phyloP scores from a whole-genome alignment of 2,329 filamentous ascomycete genomes.

The Colletotrichum eleusines region DNA sequence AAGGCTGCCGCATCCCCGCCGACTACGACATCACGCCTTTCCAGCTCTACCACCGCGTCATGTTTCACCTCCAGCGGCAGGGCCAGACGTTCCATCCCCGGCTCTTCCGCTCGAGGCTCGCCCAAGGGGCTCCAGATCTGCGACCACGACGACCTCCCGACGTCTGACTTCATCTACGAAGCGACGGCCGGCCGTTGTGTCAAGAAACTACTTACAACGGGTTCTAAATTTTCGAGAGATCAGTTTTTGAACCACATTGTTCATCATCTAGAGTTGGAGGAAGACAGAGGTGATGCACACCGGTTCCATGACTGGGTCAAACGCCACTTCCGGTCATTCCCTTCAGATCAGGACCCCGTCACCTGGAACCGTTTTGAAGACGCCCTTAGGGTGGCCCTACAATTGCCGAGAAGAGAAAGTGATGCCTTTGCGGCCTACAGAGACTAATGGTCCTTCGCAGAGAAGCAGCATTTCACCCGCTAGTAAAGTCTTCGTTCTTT shows the following conservation, averaged over 20 bases:
- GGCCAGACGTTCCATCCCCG: not conserved
- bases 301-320: not conserved
- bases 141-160: not conserved
- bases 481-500: not conserved
- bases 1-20: not conserved
- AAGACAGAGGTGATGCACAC: not conserved
- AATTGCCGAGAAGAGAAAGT: not conserved
- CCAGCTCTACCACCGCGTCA: constrained; percentile 25
- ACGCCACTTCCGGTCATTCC: not conserved
- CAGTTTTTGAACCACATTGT: constrained; percentile 3
- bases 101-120: constrained; percentile 1
- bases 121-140: constrained; percentile 21
- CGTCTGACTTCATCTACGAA: constrained; percentile 25
- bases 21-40: constrained; percentile 26
- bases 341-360: not conserved
- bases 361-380: not conserved
- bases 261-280: not conserved
- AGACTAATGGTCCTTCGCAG: not conserved
- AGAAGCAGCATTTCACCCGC: not conserved
- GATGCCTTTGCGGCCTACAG: not conserved
- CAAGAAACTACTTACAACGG: not conserved
- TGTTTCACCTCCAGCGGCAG: constrained; percentile 6
- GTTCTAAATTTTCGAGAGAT: constrained; percentile 4
- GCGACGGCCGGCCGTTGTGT: constrained; percentile 1
- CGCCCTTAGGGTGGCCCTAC: not conserved